Evolutionary conservation across 495 filamentous ascomycete species (phyloP).

Genomic region (Arthonia radiata): DNA sequence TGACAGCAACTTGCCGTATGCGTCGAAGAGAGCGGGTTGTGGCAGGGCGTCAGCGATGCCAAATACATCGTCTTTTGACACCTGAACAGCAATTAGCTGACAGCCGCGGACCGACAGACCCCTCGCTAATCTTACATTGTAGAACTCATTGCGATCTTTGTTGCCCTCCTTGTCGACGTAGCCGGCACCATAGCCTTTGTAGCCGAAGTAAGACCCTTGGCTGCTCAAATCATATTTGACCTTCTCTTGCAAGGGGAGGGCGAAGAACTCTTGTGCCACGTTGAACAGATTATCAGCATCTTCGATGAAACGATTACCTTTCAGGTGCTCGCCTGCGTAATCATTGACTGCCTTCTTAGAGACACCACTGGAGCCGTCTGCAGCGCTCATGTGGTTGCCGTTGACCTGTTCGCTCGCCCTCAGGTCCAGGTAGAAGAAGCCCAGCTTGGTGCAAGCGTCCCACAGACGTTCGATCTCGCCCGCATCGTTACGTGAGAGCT

Average conservation of each 20-base stretch:
- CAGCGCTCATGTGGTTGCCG: too few relatives aligned
- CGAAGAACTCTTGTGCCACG: slow-evolving; percentile 22
- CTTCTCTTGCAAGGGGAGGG: slow-evolving; percentile 26
- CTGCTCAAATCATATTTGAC: slow-evolving; percentile 23
- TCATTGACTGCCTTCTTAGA: too few relatives aligned
- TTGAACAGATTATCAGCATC: slow-evolving; percentile 23
- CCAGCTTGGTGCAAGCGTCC: slow-evolving; percentile 25
- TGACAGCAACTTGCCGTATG: slow-evolving; percentile 16
- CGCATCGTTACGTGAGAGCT: slow-evolving; percentile 18
- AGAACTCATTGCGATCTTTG: slow-evolving; percentile 33
- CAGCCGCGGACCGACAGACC: too few relatives aligned
- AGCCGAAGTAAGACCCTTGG: slow-evolving; percentile 13
- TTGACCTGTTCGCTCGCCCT: too few relatives aligned
- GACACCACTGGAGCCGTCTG: too few relatives aligned
- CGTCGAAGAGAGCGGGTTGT: slow-evolving; percentile 17
- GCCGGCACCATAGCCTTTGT: slow-evolving; percentile 27
- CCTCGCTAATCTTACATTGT: slow-evolving; percentile 23
- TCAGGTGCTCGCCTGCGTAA: slow-evolving; percentile 13
- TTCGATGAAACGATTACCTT: slow-evolving; percentile 16
- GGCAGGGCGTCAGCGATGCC: slow-evolving; percentile 19
- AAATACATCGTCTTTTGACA: slow-evolving; percentile 29
- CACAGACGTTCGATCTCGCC: slow-evolving; percentile 21
- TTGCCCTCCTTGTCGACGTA: slow-evolving; percentile 28
- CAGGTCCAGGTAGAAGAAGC: slow-evolving; percentile 40
- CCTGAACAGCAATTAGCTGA: slow-evolving; percentile 7